Evolutionary conservation across 2,329 filamentous ascomycete genomes (phyloP), one percentile per base, ranked within the genome.

Genomic region (Lasiodiplodia sp.): DNA sequence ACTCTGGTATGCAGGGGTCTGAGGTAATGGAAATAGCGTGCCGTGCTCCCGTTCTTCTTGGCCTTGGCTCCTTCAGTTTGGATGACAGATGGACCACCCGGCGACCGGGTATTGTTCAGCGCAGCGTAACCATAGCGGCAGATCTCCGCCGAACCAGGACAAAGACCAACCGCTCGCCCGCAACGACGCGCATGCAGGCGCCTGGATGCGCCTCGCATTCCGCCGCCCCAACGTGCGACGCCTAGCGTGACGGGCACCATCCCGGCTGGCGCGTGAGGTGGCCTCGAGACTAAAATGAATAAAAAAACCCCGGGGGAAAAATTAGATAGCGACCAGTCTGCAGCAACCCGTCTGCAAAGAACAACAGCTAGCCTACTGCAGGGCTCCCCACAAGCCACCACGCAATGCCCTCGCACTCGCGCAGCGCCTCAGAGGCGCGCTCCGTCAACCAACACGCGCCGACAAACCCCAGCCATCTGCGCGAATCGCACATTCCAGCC

Each of bases 401-500:
- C 72, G 69, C 66, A 47, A 68, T 69, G 72, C 69, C 64, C 49
- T 66, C 63, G n/a, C 34, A 34, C 34, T 72, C 74, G 66, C 74
- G 77, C 70, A 76, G 73, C 65, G 74, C 77, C 37, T 78, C 78
- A n/a, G 72, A 58, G 78, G 75, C 72, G 71, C 73, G 55, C 70
- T 73, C 53, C 74, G 69, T 67, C 70, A 57, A 75, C 63, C 72
- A 75, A n/a, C 78, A 81, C 71, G 75, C 75, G 2, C 79, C 79
- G 11, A 62, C 71, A 8, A 79, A 73, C 2, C 79, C 79, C 44
- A 80, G 78, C 75, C 76, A 78, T 70, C 75, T 84, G 60, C 74
- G 83, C n/a, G 76, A 82, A 62, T 76, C 79, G 14, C 76, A 83
- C 70, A 79, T 79, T 63, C 82, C 82, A 66, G 80, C 77, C 34